These are phyloP conservation scores for Antitrichia curtipendula DNA, from an alignment of 225 moss, liverwort and hornwort species.

Conservation along the genomic window DNA sequence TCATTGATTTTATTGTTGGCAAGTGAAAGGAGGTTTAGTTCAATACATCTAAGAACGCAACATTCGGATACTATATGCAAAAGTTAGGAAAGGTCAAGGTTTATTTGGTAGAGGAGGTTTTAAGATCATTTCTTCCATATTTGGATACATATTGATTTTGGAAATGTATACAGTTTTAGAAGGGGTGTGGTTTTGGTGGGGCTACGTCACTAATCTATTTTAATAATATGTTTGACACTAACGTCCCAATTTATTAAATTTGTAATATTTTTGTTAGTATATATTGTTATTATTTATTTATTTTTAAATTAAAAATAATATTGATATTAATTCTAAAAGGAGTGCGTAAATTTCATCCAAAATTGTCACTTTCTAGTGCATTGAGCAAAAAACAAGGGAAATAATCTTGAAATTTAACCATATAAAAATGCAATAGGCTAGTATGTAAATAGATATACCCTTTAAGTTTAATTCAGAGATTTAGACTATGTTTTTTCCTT, in stretches of 20 bases:
- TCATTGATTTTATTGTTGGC: neutral
- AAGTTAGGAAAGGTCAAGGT: neutral
- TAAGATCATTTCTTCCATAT: neutral
- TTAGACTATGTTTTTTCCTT: neutral
- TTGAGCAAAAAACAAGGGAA: no score
- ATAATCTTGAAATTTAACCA: neutral
- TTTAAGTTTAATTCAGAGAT: neutral
- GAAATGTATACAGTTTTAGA: neutral
- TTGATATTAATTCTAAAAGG: rapidly evolving
- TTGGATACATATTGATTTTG: neutral
- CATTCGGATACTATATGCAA: rapidly evolving
- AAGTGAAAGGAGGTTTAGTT: no score
- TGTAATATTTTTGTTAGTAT: neutral
- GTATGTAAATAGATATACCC: neutral
- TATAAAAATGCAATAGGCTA: neutral
- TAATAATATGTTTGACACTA: rapidly evolving
- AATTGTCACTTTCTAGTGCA: neutral
- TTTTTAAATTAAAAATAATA: neutral
- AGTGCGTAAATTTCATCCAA: neutral
- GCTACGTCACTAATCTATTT: neutral
- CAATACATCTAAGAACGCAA: rapidly evolving
- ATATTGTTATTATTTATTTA: rapidly evolving
- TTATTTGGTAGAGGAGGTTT: neutral
- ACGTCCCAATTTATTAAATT: rapidly evolving
- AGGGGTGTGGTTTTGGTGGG: no score